Evolutionary conservation across 2,329 filamentous ascomycete species (phyloP).

Genomic region (Xylaria sp.): DNA sequence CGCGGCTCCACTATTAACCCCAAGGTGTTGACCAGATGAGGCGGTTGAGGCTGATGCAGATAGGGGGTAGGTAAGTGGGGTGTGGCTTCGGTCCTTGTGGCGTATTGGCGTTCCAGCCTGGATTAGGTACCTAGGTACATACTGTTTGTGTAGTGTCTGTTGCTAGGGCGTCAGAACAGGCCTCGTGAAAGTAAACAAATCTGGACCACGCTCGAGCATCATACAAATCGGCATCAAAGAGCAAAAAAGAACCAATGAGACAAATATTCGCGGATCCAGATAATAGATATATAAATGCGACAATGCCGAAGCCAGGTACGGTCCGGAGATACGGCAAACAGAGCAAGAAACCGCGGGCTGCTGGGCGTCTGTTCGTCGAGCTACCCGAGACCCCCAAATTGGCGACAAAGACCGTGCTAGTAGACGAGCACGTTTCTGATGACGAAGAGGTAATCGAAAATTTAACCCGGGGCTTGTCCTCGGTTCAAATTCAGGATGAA

Average conservation of each 20-base stretch:
- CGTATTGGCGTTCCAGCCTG: background rate
- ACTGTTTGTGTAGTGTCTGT: background rate
- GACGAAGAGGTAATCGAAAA: conserved; percentile 38
- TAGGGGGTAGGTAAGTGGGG: background rate
- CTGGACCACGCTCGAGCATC: background rate
- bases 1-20: conserved; percentile 18
- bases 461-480: conserved; percentile 43
- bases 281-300: conserved; percentile 22
- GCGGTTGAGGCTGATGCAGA: background rate
- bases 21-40: background rate
- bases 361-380: conserved; percentile 57
- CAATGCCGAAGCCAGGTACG: conserved; percentile 53
- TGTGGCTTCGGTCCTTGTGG: too few species aligned
- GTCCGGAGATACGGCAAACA: conserved; percentile 59
- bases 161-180: conserved; percentile 15
- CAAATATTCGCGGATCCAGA: background rate
- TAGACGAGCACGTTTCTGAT: conserved; percentile 25
- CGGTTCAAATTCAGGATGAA: conserved; percentile 37
- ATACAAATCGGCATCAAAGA: background rate
- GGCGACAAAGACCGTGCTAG: conserved; percentile 14
- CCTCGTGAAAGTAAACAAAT: conserved; percentile 33
- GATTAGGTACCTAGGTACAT: background rate
- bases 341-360: conserved; percentile 52
- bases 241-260: background rate
- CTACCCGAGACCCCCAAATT: conserved; percentile 57